phyloP scores from a whole-genome alignment of 169 alveolate species.

The Cryptosporidium ryanae region DNA sequence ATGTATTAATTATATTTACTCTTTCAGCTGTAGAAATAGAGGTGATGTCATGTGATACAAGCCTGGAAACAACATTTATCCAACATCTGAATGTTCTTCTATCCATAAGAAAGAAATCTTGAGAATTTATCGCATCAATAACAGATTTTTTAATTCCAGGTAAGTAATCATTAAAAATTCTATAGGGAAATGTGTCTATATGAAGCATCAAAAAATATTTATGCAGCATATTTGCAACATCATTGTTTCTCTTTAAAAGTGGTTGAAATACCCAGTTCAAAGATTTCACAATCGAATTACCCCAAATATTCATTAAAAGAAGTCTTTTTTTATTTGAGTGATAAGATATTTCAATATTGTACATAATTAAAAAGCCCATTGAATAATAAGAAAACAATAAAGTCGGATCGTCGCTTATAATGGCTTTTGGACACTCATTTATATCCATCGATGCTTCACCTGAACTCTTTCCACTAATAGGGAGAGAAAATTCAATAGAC shows the following conservation, averaged over 20 bases:
- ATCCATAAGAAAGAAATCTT: slow-evolving; percentile 67
- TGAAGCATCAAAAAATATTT: slow-evolving; percentile 59
- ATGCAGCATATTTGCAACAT: slow-evolving; percentile 67
- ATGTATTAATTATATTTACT: slow-evolving; percentile 35
- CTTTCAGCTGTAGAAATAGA: slow-evolving; percentile 53
- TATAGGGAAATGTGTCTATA: slow-evolving; percentile 70
- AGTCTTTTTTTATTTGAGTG: slow-evolving; percentile 39
- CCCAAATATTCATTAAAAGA: slow-evolving; percentile 43
- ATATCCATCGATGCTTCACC: neutral
- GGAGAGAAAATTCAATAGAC: slow-evolving; percentile 36
- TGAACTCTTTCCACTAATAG: neutral
- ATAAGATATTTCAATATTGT: slow-evolving; percentile 30
- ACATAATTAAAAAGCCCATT: slow-evolving; percentile 61
- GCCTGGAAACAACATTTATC: slow-evolving; percentile 44
- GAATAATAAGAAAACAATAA: slow-evolving; percentile 66
- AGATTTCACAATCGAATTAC: slow-evolving; percentile 25
- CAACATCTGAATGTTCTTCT: slow-evolving; percentile 75
- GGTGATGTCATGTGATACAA: slow-evolving; percentile 25
- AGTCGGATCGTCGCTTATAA: slow-evolving; percentile 67
- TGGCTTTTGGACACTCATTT: slow-evolving; percentile 25
- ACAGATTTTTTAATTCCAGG: slow-evolving; percentile 73
- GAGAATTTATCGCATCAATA: slow-evolving; percentile 70
- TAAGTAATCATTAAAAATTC: slow-evolving; percentile 64
- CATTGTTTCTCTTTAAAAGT: slow-evolving; percentile 38
- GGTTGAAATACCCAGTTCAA: slow-evolving; percentile 66